These are phyloP conservation scores for Dalbergia cultrata DNA, from an alignment of 306 rosid species.

Conservation along the genomic window DNA sequence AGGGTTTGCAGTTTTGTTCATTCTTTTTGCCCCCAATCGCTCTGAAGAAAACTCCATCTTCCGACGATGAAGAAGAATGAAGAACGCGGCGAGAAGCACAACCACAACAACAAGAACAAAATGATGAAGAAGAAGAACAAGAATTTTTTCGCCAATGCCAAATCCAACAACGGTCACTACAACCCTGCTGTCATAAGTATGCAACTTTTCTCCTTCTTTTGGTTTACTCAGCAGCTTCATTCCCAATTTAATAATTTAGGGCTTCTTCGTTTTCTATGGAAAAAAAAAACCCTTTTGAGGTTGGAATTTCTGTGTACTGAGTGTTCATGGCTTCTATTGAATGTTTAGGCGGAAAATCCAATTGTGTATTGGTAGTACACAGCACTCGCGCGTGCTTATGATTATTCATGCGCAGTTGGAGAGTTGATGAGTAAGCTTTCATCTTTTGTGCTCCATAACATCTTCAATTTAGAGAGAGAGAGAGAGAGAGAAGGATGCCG, in stretches of 20 bases:
- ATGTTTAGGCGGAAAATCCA: not conserved
- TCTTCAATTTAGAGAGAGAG: not conserved
- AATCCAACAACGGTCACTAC: conserved; percentile 62
- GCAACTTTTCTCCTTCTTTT: conserved; percentile 10
- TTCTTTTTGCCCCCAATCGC: not conserved
- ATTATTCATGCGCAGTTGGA: not conserved
- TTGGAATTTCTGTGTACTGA: not conserved
- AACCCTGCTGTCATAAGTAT: conserved; percentile 86
- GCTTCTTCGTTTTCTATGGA: not conserved
- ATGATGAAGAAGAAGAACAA: conserved; percentile 54
- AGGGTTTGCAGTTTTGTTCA: conserved; percentile 38
- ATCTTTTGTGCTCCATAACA: not conserved
- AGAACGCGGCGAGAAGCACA: conserved; percentile 29
- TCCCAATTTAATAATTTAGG: not conserved
- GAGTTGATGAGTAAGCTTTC: not conserved
- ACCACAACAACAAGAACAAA: conserved; percentile 40
- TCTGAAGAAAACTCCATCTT: conserved; percentile 11
- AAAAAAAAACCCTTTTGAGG: not conserved
- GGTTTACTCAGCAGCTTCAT: not conserved
- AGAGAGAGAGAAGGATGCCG: not conserved
- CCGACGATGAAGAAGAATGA: conserved; percentile 61
- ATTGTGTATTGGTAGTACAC: not conserved
- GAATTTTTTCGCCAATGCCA: conserved; percentile 63
- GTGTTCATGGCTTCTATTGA: not conserved
- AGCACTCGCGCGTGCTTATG: not conserved